Conservation (phyloP, 768 basidiomycete genomes). For the Mrakia hoshinonis region DNA sequence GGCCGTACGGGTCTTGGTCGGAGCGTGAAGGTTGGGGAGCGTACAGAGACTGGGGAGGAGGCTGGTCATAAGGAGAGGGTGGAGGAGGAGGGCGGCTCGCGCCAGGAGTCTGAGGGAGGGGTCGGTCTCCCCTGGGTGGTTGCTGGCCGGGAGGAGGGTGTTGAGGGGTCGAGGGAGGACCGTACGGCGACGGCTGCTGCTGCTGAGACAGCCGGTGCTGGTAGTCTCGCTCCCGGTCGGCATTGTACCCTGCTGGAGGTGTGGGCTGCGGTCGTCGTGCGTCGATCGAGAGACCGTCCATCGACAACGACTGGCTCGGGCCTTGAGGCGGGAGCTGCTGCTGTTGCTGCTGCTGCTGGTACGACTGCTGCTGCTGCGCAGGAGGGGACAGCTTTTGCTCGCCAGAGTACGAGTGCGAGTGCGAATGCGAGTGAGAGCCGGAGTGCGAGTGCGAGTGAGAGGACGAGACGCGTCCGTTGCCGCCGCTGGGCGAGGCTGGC, state of each 20-base stretch:
- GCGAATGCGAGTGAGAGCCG: conserved; percentile 26
- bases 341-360: conserved; percentile 21
- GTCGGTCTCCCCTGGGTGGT: conserved; percentile 13
- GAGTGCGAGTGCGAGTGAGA: conserved; percentile 33
- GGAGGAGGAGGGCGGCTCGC: not conserved
- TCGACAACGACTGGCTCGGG: not conserved
- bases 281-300: conserved; percentile 12
- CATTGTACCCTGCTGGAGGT: not conserved
- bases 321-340: not conserved
- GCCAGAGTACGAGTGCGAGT: conserved; percentile 16
- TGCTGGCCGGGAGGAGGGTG: not conserved
- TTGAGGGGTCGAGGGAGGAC: not conserved
- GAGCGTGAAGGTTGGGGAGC: conserved; percentile 25
- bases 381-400: conserved; percentile 13
- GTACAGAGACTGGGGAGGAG: conserved; percentile 26
- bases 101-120: conserved; percentile 21
- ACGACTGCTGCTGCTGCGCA: conserved; percentile 27
- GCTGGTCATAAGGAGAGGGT: not conserved
- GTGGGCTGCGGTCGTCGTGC: not conserved
- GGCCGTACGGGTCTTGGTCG: conserved; percentile 31
- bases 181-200: conserved; percentile 6
- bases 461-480: conserved; percentile 35
- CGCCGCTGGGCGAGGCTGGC: conserved; percentile 21
- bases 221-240: not conserved
- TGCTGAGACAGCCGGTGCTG: conserved; percentile 9